A percentile compares a stretch with the other conserved stretches of the same genome.
Conservation (phyloP, 495 filamentous ascomycete species). For the Hyaloscypha finlandica region DNA sequence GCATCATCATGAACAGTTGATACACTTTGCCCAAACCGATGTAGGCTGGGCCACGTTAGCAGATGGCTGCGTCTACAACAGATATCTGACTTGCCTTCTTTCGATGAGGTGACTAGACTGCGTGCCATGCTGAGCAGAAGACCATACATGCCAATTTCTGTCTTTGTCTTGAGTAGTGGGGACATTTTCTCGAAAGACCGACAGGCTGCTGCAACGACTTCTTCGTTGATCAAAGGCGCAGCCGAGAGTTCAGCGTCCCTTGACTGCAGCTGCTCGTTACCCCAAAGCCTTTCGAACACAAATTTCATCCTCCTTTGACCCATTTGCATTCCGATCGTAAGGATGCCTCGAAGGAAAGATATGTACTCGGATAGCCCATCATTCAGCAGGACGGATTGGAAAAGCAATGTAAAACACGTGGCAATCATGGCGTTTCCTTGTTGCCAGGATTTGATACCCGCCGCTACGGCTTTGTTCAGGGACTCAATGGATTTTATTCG, state of each 20-base stretch:
- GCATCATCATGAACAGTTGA: constrained; percentile 38
- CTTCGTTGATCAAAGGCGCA: constrained; percentile 37
- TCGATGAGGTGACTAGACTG: constrained; percentile 31
- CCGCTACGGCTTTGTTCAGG: constrained; percentile 48
- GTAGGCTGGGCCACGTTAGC: constrained; percentile 29
- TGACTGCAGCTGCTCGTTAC: constrained; percentile 33
- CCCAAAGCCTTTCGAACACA: constrained; percentile 47
- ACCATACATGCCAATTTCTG: constrained; percentile 28
- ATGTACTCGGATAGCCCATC: constrained; percentile 65
- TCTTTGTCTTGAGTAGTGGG: constrained; percentile 33
- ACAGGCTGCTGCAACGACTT: constrained; percentile 41
- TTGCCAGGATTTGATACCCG: constrained; percentile 35
- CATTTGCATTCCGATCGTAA: constrained; percentile 55
- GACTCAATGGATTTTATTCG: constrained; percentile 57
- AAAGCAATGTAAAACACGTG: constrained; percentile 59
- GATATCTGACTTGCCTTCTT: constrained; percentile 29
- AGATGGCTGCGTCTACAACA: neutral
- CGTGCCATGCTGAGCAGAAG: constrained; percentile 27
- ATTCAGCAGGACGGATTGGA: constrained; percentile 58
- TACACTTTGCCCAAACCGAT: constrained; percentile 38
- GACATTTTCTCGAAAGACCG: constrained; percentile 37
- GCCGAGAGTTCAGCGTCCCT: constrained; percentile 39
- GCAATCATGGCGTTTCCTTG: constrained; percentile 55
- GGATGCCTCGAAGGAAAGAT: constrained; percentile 61
- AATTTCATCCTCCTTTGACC: constrained; percentile 43